A percentile compares a stretch with the other conserved stretches of the same genome.
phyloP scores from a whole-genome alignment of 179 eudicot genomes.

The Patellifolia procumbens region DNA sequence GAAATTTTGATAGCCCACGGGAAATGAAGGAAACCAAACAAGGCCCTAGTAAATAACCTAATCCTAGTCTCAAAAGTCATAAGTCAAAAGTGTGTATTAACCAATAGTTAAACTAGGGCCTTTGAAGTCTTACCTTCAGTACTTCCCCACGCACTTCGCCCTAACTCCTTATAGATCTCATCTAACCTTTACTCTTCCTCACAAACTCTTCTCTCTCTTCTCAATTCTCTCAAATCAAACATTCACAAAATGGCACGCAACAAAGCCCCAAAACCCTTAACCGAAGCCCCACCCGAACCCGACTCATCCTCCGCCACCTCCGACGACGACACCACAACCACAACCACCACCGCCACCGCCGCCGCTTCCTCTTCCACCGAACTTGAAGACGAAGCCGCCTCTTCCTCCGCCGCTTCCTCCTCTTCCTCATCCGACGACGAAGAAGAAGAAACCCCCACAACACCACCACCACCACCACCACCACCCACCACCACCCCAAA shows the following conservation, averaged over 20 bases:
- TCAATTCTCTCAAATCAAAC: background rate
- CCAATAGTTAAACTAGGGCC: no score
- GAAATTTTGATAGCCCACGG: no score
- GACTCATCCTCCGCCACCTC: background rate
- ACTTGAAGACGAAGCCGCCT: background rate
- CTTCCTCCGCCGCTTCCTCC: background rate
- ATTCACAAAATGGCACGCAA: conserved; percentile 4
- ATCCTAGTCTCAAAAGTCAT: no score
- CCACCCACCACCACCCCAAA: background rate
- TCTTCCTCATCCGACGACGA: background rate
- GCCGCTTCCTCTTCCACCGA: background rate
- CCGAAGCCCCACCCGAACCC: conserved; percentile 4
- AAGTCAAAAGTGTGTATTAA: no score
- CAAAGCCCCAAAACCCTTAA: conserved; percentile 6
- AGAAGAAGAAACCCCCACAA: background rate
- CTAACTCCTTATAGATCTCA: background rate
- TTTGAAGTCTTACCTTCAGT: no score
- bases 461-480: background rate
- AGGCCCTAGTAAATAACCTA: no score
- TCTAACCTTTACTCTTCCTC: background rate
- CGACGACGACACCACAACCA: no score
- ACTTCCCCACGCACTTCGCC: background rate
- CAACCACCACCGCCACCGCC: background rate
- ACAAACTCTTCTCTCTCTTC: background rate
- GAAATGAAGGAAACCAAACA: no score